A percentile compares a stretch with the other conserved stretches of the same genome.
These are phyloP conservation scores for Pleurotus eryngii DNA, from an alignment of 768 basidiomycete genomes.

Conservation along the genomic window DNA sequence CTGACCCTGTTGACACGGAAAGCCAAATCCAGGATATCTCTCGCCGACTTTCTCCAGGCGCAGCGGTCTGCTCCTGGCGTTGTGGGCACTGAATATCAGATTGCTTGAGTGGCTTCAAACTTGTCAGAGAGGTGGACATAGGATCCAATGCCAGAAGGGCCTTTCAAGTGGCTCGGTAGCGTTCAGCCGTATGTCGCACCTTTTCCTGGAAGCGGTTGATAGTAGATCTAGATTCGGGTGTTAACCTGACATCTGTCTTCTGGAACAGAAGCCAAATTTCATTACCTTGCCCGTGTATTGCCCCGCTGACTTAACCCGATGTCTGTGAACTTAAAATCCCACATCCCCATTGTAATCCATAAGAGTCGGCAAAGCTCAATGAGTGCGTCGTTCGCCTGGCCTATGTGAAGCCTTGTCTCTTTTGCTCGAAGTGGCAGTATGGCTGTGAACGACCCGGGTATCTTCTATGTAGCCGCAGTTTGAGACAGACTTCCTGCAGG, in stretches of 20 bases:
- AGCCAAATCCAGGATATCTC: slow-evolving; percentile 9
- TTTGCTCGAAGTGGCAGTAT: background rate
- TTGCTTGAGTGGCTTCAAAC: background rate
- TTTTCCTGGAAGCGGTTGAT: slow-evolving; percentile 4
- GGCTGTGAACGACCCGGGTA: no score
- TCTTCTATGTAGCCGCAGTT: background rate
- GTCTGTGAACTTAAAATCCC: background rate
- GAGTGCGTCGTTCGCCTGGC: slow-evolving; percentile 15
- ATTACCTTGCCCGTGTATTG: slow-evolving; percentile 3
- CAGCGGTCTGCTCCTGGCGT: background rate
- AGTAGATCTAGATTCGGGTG: background rate
- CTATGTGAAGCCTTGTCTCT: slow-evolving; percentile 6
- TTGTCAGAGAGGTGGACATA: background rate
- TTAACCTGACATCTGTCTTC: background rate
- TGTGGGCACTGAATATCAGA: background rate
- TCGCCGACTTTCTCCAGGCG: background rate
- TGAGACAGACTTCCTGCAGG: background rate
- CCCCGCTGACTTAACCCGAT: slow-evolving; percentile 7
- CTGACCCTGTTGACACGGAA: no score
- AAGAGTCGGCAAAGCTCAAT: slow-evolving; percentile 9
- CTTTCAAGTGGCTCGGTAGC: background rate
- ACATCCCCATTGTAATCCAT: background rate
- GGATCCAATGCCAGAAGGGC: background rate
- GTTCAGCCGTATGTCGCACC: background rate
- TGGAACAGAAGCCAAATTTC: no score